Percentiles rank a stretch among this genome's conserved stretches.
phyloP scores from a whole-genome alignment of 352 stramenopile species.

The Phytophthora pisi region DNA sequence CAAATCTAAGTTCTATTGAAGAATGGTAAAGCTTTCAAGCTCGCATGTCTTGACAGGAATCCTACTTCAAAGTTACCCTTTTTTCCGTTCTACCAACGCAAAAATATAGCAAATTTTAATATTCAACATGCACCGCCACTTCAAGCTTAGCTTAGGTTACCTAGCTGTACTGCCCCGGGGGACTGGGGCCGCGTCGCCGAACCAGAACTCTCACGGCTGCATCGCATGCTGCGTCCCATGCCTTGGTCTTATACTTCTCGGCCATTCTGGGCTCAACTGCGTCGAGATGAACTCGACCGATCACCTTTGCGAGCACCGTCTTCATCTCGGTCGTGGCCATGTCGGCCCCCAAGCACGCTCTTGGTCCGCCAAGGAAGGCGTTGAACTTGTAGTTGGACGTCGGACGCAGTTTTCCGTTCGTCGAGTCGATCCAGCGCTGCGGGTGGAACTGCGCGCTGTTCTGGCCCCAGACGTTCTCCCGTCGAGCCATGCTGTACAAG shows the following conservation, averaged over 20 bases:
- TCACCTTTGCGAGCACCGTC: constrained; percentile 38
- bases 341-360: constrained; percentile 54
- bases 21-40: too few relatives aligned
- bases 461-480: constrained; percentile 52
- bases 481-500: constrained; percentile 52
- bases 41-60: too few relatives aligned
- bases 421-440: constrained; percentile 58
- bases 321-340: constrained; percentile 55
- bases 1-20: too few relatives aligned
- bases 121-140: not conserved
- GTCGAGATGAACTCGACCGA: constrained; percentile 15
- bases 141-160: not conserved
- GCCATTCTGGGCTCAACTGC: not conserved
- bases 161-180: constrained; percentile 19
- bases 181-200: constrained; percentile 3
- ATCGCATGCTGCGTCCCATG: not conserved
- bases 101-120: not conserved
- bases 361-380: constrained; percentile 60
- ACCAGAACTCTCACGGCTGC: constrained; percentile 6
- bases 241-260: not conserved
- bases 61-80: too few relatives aligned
- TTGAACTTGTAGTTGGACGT: constrained; percentile 60
- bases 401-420: constrained; percentile 36
- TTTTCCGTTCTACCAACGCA: not conserved
- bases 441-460: constrained; percentile 54